Evolutionary conservation across 352 stramenopile genomes (phyloP), one percentile per base, ranked within the genome.

Genomic region (Elongisporangium anandrum): DNA sequence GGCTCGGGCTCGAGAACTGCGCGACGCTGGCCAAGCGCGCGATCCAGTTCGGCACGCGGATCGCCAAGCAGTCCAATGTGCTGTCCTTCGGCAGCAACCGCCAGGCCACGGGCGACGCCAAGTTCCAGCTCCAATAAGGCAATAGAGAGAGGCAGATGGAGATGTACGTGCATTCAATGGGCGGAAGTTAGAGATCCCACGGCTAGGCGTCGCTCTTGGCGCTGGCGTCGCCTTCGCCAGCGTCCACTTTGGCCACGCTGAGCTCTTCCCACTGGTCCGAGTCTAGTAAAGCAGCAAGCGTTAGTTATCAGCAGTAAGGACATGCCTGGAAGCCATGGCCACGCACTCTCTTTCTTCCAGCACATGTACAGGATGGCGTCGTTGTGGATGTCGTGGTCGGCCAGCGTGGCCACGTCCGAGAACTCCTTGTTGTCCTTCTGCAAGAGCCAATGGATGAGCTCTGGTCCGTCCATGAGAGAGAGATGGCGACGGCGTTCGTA

Each of bases 1-100:
- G 74, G 49, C 70, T 97, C 21, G 90, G 89, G 10, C 68, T 97
- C 0, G 39, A 50, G 48, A 76, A 74, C 56, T 91, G 77, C 51
- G 68, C 74, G n/a, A 57, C 54, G 4, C 68, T 98, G 16, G 85
- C 92, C 0, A 99, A 99, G 66, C 79, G 95, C 15, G 95, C 95
- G 4, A 98, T 99, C 60, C 95, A 99, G 66, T 99, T 99, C 64
- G 95, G 81, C 39, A 81, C 88, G 59, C 77, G 91, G 3, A 97
- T 98, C 63, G 88, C 91, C 22, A 96, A 98, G 68, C 76, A 96
- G 17, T 92, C 81, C 10, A 95, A 95, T 56, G 66, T 54, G 29
- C 50, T 54, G 20, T 54, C 61, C 23, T 73, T 72, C 49, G 66
- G 65, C 12, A 87, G 76, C 61, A 81, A 85, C 52, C 75, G 79